phyloP scores from a whole-genome alignment of 2,329 filamentous ascomycete species.

The Canariomyces notabilis region DNA sequence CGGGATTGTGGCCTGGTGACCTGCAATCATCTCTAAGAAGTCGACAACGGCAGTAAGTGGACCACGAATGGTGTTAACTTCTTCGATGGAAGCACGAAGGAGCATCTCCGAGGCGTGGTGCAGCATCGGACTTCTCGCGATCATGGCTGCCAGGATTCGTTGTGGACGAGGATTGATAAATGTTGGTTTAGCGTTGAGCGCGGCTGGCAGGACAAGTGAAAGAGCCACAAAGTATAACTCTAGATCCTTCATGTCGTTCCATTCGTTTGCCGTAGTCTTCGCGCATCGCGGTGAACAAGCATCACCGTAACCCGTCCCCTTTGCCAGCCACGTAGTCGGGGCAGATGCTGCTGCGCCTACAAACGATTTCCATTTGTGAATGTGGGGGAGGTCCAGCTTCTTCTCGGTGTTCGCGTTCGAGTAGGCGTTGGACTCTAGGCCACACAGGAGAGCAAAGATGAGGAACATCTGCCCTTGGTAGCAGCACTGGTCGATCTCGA shows the following conservation, averaged over 20 bases:
- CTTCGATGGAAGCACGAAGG: constrained; percentile 26
- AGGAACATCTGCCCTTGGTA: constrained; percentile 23
- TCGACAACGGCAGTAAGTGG: constrained; percentile 37
- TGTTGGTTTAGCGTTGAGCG: neutral
- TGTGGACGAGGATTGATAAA: constrained; percentile 4
- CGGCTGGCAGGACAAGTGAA: constrained; percentile 8
- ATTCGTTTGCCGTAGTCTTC: neutral
- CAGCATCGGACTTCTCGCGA: constrained; percentile 26
- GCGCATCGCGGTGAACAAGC: neutral
- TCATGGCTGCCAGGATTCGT: constrained; percentile 14
- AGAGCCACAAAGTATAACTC: constrained; percentile 17
- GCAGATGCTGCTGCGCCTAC: neutral
- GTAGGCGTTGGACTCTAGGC: constrained; percentile 1
- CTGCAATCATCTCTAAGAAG: constrained; percentile 35
- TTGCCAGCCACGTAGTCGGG: constrained; percentile 12
- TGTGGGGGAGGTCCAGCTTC: neutral
- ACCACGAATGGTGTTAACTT: constrained; percentile 21
- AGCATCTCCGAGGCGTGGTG: constrained; percentile 24
- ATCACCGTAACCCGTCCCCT: constrained; percentile 22
- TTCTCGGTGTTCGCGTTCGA: neutral
- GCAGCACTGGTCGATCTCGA: constrained; percentile 25
- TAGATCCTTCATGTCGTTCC: neutral
- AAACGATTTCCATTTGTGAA: constrained; percentile 1
- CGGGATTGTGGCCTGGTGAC: constrained; percentile 28
- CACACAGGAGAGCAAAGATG: constrained; percentile 24